Evolutionary conservation across 2,329 filamentous ascomycete genomes (phyloP), one percentile per base, ranked within the genome.

Genomic region (Scytalidium sp.): DNA sequence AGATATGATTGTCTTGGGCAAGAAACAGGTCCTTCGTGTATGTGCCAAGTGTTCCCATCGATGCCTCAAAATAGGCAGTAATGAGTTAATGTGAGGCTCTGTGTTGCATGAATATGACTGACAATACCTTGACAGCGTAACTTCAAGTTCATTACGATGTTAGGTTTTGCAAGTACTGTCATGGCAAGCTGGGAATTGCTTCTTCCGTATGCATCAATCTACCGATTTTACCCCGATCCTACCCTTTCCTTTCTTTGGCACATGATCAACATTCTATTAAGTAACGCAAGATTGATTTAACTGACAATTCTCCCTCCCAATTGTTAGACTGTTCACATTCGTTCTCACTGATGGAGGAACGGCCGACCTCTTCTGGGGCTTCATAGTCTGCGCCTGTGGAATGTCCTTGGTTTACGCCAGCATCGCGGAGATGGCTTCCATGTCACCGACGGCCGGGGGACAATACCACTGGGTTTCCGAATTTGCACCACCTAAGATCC

Each of bases 381-480:
- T 60, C 49, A 45, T 69, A 1, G 56, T 60, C 5, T 60, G 56
- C 19, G 59, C 60, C 45, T 51, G 63, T 22, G 66, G 66, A 36
- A 50, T 47, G 46, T 44, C 52, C 19, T 43, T 52, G 36, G 54
- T 56, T 15, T 53, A 50, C 13, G 45, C 51, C 19, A 51, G 45
- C 3, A 51, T 56, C 41, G 54, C 54, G 19, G 54, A 56, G 41
- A 54, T 56, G 51, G 54, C 54, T 29, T 56, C 54, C 19, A 54
- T 56, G 51, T 56, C 77, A 2, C 79, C 79, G 0, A 82, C 77
- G 0, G 71, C 72, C 3, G 79, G 78, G n/a, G 79, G 79, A 3
- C 78, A 81, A 53, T 81, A 80, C 50, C 75, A 79, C 55, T 80
- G 76, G 76, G 75, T 79, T 1, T 77, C 70, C 1, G 74, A 77